Conservation (phyloP, 2,329 filamentous ascomycete genomes). For the Domatiomyces catenatus region DNA sequence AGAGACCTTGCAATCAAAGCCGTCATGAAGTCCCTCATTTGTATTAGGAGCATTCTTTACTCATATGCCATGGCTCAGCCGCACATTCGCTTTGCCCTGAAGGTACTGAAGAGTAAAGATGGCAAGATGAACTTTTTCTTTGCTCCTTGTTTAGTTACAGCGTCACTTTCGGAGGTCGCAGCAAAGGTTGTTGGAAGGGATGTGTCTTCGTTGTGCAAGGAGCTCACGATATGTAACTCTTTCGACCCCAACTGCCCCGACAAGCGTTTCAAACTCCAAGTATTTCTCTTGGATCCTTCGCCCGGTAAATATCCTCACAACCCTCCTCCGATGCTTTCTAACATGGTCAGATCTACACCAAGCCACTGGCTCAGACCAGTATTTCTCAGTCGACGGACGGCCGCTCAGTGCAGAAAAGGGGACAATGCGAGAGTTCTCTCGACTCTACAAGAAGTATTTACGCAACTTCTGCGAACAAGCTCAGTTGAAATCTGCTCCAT, state of each 20-base stretch:
- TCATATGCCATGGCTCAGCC: slow-evolving; percentile 46
- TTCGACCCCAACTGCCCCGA: slow-evolving; percentile 16
- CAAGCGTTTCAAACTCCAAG: not conserved
- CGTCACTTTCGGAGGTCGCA: slow-evolving; percentile 37
- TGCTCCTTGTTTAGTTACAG: slow-evolving; percentile 33
- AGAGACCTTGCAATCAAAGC: slow-evolving; percentile 40
- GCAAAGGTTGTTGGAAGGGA: slow-evolving; percentile 42
- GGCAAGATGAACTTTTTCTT: slow-evolving; percentile 47
- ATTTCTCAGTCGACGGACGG: slow-evolving; percentile 42
- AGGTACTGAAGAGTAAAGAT: slow-evolving; percentile 43
- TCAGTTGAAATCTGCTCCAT: slow-evolving; percentile 3
- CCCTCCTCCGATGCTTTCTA: slow-evolving; percentile 4
- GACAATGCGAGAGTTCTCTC: slow-evolving; percentile 38
- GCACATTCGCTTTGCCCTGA: slow-evolving; percentile 39
- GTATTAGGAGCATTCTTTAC: slow-evolving; percentile 40
- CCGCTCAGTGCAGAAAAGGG: slow-evolving; percentile 38
- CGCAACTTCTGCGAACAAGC: slow-evolving; percentile 13
- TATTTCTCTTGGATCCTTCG: not conserved
- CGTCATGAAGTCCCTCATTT: slow-evolving; percentile 33
- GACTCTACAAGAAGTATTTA: slow-evolving; percentile 36
- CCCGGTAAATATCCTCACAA: not conserved
- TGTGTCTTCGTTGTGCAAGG: slow-evolving; percentile 34
- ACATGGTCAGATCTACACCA: slow-evolving; percentile 24
- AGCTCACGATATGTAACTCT: slow-evolving; percentile 11
- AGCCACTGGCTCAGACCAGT: slow-evolving; percentile 28